These are phyloP conservation scores for Orbilia brochopaga DNA, from an alignment of 2,329 filamentous ascomycete genomes.

Conservation along the genomic window DNA sequence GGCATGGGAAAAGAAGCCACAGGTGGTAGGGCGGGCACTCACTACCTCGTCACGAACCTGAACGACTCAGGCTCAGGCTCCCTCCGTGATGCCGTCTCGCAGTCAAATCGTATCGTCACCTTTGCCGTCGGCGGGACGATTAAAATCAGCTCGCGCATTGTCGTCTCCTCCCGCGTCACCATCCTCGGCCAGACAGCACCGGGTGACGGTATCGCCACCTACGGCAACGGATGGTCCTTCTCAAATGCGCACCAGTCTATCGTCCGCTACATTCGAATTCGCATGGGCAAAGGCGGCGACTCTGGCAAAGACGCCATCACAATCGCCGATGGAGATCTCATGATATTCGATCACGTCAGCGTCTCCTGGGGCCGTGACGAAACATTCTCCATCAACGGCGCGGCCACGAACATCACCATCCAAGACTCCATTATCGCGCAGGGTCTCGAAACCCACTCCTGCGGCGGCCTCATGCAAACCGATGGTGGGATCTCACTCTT, in stretches of 20 bases:
- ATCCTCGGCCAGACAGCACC: slow-evolving; percentile 64
- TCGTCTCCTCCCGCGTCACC: slow-evolving; percentile 61
- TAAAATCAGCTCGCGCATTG: slow-evolving; percentile 61
- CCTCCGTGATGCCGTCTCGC: slow-evolving; percentile 63
- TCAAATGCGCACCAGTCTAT: slow-evolving; percentile 64
- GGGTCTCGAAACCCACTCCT: slow-evolving; percentile 64
- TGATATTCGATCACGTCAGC: slow-evolving; percentile 66
- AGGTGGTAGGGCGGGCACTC: slow-evolving; percentile 61
- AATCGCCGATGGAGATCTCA: slow-evolving; percentile 63
- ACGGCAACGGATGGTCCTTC: slow-evolving; percentile 65
- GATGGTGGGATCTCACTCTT: slow-evolving; percentile 63
- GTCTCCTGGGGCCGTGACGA: slow-evolving; percentile 66
- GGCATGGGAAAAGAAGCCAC: slow-evolving; percentile 62
- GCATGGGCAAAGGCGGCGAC: slow-evolving; percentile 63
- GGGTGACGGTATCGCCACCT: slow-evolving; percentile 63
- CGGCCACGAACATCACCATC: slow-evolving; percentile 62
- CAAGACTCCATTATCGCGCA: slow-evolving; percentile 65
- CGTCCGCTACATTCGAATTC: slow-evolving; percentile 65
- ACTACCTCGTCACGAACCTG: slow-evolving; percentile 63
- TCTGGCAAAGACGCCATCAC: slow-evolving; percentile 64
- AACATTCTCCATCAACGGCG: slow-evolving; percentile 63
- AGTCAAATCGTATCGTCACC: slow-evolving; percentile 62
- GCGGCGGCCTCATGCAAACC: slow-evolving; percentile 64
- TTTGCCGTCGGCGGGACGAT: slow-evolving; percentile 64
- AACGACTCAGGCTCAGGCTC: slow-evolving; percentile 62